Evolutionary conservation across 257 asterid genomes (phyloP).

Genomic region (Fraxinus cuspidata): DNA sequence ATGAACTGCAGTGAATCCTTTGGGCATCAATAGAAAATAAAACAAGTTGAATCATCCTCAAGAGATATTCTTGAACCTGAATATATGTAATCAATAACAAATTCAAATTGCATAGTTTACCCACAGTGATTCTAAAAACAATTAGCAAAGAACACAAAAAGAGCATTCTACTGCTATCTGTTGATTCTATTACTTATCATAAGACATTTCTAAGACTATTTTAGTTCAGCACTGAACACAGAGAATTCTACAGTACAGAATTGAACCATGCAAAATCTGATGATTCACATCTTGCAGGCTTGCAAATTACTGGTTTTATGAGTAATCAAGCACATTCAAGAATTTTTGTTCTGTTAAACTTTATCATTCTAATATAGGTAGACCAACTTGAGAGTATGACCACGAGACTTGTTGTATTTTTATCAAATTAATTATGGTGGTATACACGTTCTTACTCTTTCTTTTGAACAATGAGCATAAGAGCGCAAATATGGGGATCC

Average conservation of each 20-base stretch:
- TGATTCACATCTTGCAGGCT: too few relatives aligned
- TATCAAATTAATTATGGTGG: background rate
- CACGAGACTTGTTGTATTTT: background rate
- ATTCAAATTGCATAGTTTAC: background rate
- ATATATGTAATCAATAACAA: background rate
- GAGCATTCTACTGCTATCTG: too few relatives aligned
- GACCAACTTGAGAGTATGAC: background rate
- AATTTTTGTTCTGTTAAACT: background rate
- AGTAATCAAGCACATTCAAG: background rate
- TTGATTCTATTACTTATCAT: too few relatives aligned
- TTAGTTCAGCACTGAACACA: too few relatives aligned
- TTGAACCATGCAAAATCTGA: too few relatives aligned
- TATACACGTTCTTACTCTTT: constrained; percentile 55
- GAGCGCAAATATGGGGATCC: constrained; percentile 63
- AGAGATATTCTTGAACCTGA: background rate
- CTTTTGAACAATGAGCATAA: constrained; percentile 86
- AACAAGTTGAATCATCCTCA: background rate
- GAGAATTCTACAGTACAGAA: too few relatives aligned
- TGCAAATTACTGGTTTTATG: too few relatives aligned
- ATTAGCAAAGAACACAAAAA: too few relatives aligned
- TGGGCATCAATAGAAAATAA: background rate
- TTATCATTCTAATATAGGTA: background rate
- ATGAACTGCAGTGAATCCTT: background rate
- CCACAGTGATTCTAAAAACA: background rate
- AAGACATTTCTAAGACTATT: too few relatives aligned